Base-by-base conservation (phyloP, 169 alveolate genomes). In the Plasmodium chabaudi region DNA sequence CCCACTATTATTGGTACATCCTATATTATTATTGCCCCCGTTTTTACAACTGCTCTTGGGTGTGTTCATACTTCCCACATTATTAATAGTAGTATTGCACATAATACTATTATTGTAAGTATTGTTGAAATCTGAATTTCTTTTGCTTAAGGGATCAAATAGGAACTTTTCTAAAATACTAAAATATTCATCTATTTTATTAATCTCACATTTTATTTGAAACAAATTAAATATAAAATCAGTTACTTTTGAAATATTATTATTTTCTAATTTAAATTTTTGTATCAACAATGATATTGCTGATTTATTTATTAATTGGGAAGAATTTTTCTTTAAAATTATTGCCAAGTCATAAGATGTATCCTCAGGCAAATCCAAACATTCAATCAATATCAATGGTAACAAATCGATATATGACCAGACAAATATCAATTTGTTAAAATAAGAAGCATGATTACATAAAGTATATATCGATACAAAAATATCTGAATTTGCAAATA, bases 331-430 rank as follows among this genome's bases (percentile, higher is more conserved):
- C 61, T 69, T 82, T 56, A 82, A 68, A 27, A 34, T 47, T 13
- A 82, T 39, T 67, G 73, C 69, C 27, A 82, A 53, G 21, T 69
- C 72, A 27, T 82, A 27, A 5, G 59, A 53, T 0, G 53, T 21
- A 67, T 68, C 72, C 21, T 57, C 64, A 1, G 73, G 46, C 3
- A 82, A 53, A 44, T 82, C 90, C 21, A 82, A 82, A 34, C 90
- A 82, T 82, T 67, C 90, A n/a, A 67, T 68, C 10, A 82, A 72
- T 56, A 82, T 82, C 19, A 82, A 39, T 13, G 72, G 72, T 6
- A 82, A 61, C 2, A 82, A 60, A 60, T 82, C 90, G 15, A 82
- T 69, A 47, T 82, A 82, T 15, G 90, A 82, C 90, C 90, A 82
- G 9, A 67, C 10, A 68, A 82, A 82, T 46, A 82, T 42, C 21